These are phyloP conservation scores for Hymenoscyphus fraxineus DNA, from an alignment of 2,329 filamentous ascomycete species.

Conservation along the genomic window DNA sequence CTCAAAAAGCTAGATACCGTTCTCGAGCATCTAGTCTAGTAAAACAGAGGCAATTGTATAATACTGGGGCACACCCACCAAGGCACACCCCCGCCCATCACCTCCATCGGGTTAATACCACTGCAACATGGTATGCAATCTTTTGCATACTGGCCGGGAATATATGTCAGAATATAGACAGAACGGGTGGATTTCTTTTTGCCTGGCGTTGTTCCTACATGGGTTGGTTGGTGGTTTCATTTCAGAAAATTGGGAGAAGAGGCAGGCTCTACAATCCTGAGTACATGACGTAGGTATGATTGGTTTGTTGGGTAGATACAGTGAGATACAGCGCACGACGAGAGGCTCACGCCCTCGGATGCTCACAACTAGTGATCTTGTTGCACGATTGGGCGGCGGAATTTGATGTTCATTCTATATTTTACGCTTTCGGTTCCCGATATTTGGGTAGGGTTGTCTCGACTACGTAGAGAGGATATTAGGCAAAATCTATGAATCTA, in stretches of 20 bases:
- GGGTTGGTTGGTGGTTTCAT: not conserved
- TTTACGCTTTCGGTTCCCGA: not conserved
- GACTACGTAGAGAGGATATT: not conserved
- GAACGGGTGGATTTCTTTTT: not conserved
- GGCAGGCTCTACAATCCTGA: not conserved
- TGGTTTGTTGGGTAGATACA: conserved; percentile 8
- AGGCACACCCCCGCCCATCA: not conserved
- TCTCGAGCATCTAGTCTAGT: not conserved
- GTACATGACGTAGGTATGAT: not conserved
- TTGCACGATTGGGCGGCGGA: not conserved
- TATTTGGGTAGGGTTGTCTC: not conserved
- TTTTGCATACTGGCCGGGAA: not conserved
- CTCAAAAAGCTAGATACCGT: conserved; percentile 14
- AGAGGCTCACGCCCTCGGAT: conserved; percentile 12
- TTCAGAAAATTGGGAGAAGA: not conserved
- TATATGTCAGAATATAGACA: not conserved
- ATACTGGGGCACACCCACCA: not conserved
- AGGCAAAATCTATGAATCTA: not conserved
- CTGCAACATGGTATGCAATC: not conserved
- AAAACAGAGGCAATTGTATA: conserved; percentile 1
- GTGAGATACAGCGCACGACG: not conserved
- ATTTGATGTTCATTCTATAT: not conserved
- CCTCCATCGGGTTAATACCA: not conserved
- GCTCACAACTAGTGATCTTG: not conserved
- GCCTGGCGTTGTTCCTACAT: not conserved